phyloP scores from a whole-genome alignment of 2,329 filamentous ascomycete species.

The Claviceps sp. region DNA sequence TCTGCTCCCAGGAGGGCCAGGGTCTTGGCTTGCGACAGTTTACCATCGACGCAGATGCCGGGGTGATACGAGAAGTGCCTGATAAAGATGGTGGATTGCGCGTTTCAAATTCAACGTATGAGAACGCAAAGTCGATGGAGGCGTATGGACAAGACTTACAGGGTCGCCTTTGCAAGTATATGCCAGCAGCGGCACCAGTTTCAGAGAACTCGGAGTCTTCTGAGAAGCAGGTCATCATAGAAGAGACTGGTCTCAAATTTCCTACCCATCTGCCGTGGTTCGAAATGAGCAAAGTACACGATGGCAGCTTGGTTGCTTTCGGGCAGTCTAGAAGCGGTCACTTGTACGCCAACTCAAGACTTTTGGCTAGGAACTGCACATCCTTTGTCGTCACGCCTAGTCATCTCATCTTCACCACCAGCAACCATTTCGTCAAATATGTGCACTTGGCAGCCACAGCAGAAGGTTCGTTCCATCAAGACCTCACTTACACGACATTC shows the following conservation, averaged over 20 bases:
- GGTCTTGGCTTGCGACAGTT: constrained; percentile 12
- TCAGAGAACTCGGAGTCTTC: neutral
- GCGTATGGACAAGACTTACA: constrained; percentile 32
- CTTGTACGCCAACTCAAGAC: constrained; percentile 62
- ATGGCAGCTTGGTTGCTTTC: constrained; percentile 30
- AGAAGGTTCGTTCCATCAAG: constrained; percentile 37
- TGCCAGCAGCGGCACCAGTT: constrained; percentile 14
- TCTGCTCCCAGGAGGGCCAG: constrained; percentile 17
- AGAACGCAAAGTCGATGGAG: constrained; percentile 16
- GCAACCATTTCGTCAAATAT: constrained; percentile 86
- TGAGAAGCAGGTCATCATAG: constrained; percentile 7
- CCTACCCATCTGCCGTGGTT: constrained; percentile 38
- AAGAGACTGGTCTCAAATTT: constrained; percentile 26
- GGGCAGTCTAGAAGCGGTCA: constrained; percentile 65
- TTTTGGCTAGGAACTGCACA: constrained; percentile 76
- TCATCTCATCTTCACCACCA: constrained; percentile 86
- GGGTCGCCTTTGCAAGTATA: constrained; percentile 31
- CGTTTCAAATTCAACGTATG: constrained; percentile 19
- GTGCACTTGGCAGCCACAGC: constrained; percentile 56
- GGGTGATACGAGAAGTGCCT: constrained; percentile 6
- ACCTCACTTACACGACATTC: neutral
- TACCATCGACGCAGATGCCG: constrained; percentile 8
- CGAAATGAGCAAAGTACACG: constrained; percentile 29
- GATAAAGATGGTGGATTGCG: constrained; percentile 9
- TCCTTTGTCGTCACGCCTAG: constrained; percentile 72